A percentile compares a stretch with the other conserved stretches of the same genome.
These are phyloP conservation scores for Kernera saxatilis DNA, from an alignment of 345 rosid species.

Conservation along the genomic window DNA sequence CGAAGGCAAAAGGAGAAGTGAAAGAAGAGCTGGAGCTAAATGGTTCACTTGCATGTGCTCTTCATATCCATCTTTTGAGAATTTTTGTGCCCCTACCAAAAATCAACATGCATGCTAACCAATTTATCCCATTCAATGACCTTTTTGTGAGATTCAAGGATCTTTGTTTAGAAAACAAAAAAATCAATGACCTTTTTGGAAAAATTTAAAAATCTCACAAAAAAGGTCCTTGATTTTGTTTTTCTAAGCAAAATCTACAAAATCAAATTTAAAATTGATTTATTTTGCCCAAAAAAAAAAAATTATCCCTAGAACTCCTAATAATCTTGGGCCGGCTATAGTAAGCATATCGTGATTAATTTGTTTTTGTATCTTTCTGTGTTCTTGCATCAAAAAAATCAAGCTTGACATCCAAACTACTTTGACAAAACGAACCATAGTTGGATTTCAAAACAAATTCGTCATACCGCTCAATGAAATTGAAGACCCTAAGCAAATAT, in stretches of 20 bases:
- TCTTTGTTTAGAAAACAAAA: too few relatives aligned
- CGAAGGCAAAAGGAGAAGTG: constrained; percentile 75
- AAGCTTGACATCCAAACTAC: neutral
- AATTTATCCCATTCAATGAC: too few relatives aligned
- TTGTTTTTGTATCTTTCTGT: neutral
- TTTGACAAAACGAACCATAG: neutral
- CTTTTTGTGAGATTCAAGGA: too few relatives aligned
- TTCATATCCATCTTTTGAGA: constrained; percentile 84
- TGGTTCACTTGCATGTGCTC: constrained; percentile 94
- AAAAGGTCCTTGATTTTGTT: neutral
- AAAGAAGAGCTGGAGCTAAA: constrained; percentile 82
- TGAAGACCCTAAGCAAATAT: neutral
- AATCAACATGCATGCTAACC: neutral
- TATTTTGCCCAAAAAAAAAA: neutral
- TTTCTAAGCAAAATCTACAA: neutral
- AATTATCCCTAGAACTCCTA: neutral
- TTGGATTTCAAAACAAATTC: neutral
- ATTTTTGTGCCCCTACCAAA: constrained; percentile 58
- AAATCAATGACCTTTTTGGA: too few relatives aligned
- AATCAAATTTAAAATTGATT: neutral
- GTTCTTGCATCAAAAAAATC: neutral
- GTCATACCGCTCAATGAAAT: neutral
- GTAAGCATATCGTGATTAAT: neutral
- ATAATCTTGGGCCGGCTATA: neutral
- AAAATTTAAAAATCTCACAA: neutral